A percentile compares a stretch with the other conserved stretches of the same genome.
These are phyloP conservation scores for Filobasidium floriforme DNA, from an alignment of 768 basidiomycete genomes.

Conservation along the genomic window DNA sequence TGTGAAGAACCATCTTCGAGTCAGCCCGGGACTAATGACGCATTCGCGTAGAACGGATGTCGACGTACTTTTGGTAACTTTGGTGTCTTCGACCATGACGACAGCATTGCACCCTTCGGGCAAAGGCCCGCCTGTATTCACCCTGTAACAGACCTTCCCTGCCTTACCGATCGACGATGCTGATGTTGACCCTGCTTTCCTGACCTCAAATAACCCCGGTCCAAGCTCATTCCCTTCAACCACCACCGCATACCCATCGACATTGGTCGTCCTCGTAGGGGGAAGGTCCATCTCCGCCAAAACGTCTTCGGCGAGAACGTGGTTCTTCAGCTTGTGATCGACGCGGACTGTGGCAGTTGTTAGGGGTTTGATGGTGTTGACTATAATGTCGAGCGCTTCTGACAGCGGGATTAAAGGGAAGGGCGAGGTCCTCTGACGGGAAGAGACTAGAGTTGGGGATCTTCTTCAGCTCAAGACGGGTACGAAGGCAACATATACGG, in stretches of 20 bases:
- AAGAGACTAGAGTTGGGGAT: slow-evolving; percentile 51
- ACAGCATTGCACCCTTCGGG: slow-evolving; percentile 68
- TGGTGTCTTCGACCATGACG: slow-evolving; percentile 90
- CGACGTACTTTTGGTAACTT: slow-evolving; percentile 47
- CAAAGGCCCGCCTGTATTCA: slow-evolving; percentile 79
- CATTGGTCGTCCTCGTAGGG: slow-evolving; percentile 61
- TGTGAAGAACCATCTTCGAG: too few species aligned
- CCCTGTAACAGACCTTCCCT: slow-evolving; percentile 52
- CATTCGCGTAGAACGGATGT: neutral
- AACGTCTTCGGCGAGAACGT: slow-evolving; percentile 69
- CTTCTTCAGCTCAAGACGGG: neutral
- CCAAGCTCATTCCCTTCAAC: neutral
- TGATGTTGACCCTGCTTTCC: slow-evolving; percentile 17
- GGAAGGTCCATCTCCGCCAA: slow-evolving; percentile 62
- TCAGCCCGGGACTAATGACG: too few species aligned
- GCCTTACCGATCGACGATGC: neutral
- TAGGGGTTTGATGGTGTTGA: slow-evolving; percentile 45
- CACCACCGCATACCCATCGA: slow-evolving; percentile 74
- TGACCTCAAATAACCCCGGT: slow-evolving; percentile 4
- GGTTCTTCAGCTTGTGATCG: slow-evolving; percentile 54
- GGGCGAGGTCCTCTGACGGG: slow-evolving; percentile 67
- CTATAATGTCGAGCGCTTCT: slow-evolving; percentile 57
- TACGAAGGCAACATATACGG: neutral
- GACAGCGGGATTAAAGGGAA: slow-evolving; percentile 64
- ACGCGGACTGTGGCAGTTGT: slow-evolving; percentile 37